Evolutionary conservation across 768 basidiomycete genomes (phyloP).

Genomic region (Termitomyces bulborhizus): DNA sequence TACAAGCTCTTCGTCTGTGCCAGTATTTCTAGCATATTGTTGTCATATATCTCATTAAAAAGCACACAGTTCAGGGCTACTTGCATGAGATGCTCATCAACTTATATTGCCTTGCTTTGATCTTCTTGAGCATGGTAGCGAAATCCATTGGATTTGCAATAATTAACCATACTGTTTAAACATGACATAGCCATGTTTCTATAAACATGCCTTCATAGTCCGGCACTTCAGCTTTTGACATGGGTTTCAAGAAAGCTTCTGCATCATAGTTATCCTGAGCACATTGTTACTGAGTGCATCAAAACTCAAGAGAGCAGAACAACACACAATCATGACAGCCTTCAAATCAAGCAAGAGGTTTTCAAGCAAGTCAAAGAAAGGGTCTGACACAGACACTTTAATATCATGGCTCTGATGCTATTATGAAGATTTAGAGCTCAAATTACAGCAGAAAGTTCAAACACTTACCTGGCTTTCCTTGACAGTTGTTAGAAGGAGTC

Average conservation of each 20-base stretch:
- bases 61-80: too few relatives aligned
- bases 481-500: constrained; percentile 74
- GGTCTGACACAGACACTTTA: constrained; percentile 60
- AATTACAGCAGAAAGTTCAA: constrained; percentile 14
- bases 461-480: constrained; percentile 81
- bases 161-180: constrained; percentile 42
- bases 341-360: constrained; percentile 82
- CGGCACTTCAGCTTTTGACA: constrained; percentile 82
- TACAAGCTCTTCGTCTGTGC: neutral
- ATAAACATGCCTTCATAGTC: constrained; percentile 80
- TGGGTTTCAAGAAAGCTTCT: constrained; percentile 90
- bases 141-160: constrained; percentile 96
- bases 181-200: constrained; percentile 1
- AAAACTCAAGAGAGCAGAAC: constrained; percentile 7
- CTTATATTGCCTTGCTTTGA: constrained; percentile 89
- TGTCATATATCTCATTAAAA: neutral
- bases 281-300: constrained; percentile 22
- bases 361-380: constrained; percentile 93
- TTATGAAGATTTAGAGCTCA: constrained; percentile 1
- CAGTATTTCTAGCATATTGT: neutral
- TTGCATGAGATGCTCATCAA: too few relatives aligned
- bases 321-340: constrained; percentile 60
- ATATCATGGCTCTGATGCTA: constrained; percentile 48
- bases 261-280: constrained; percentile 81
- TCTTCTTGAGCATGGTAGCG: constrained; percentile 86